These are phyloP conservation scores for Heritiera fomes DNA, from an alignment of 345 rosid species.

Conservation along the genomic window DNA sequence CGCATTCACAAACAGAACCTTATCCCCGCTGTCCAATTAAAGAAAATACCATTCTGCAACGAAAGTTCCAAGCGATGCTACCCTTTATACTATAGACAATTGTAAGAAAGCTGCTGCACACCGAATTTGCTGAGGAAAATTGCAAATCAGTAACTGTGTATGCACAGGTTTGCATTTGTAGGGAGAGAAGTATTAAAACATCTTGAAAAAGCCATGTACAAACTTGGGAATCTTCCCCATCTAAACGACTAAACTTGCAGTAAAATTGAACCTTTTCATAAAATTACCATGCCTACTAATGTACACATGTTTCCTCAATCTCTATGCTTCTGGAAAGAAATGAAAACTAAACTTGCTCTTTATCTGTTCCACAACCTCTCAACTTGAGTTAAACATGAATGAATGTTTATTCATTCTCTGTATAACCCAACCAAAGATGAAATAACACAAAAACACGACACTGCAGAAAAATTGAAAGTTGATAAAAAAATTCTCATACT, in stretches of 20 bases:
- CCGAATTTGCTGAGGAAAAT: background rate
- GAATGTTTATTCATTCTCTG: slow-evolving; percentile 3
- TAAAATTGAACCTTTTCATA: background rate
- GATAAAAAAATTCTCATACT: slow-evolving; percentile 18
- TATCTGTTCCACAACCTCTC: background rate
- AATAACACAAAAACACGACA: slow-evolving; percentile 5
- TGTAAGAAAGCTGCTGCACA: background rate
- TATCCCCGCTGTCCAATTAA: too few species aligned
- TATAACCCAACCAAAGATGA: slow-evolving; percentile 11
- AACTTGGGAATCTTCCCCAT: background rate
- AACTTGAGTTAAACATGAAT: background rate
- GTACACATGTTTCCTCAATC: slow-evolving; percentile 8
- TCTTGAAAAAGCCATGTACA: background rate
- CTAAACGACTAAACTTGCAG: background rate
- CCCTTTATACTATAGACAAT: too few species aligned
- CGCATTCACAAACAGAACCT: too few species aligned
- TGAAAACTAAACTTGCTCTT: background rate
- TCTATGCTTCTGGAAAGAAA: slow-evolving; percentile 14
- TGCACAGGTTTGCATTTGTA: background rate
- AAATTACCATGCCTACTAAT: background rate
- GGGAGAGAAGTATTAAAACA: background rate
- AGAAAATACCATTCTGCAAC: too few species aligned
- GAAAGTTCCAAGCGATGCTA: too few species aligned
- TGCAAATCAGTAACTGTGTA: background rate
- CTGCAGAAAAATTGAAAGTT: background rate